Base-by-base conservation (phyloP, 306 rosid species). In the Prunus armeniaca region DNA sequence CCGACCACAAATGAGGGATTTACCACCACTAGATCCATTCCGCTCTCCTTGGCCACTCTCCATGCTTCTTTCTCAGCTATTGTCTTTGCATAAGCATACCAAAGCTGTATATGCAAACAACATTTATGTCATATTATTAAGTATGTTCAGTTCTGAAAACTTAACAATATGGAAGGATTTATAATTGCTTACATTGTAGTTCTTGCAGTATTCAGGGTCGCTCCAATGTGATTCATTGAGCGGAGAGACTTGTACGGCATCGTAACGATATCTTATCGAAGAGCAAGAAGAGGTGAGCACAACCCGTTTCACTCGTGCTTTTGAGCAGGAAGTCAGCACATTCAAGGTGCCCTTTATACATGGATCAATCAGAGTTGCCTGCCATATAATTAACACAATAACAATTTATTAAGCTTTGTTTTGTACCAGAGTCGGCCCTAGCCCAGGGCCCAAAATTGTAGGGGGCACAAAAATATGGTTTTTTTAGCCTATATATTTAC, bases 81-180 rank as follows among this genome's bases (percentile, higher is more conserved):
- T 0, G 96, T 90, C 86, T 91, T 94, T 25, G 98, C 91, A 85
- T 84, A 91, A 20, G 96, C 97, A 79, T 91, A 94, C 98, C 97
- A 89, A 12, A 94, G 78, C 96, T 93, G 88, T 83, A 22, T 13
- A 82, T 60, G 61, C 80, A 58, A 62, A 68, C 25, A 43, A 75
- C 17, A 70, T 56, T 2, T n/a, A 10, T 4, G 28, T 20, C 12
- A n/a, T 20, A 56, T 56, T 56, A 6, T 34, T 34, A 34, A 38
- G 9, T 38, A 38, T 38, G 43, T 38, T 6, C 43, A 38, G 9
- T 7, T 38, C 9, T 38, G 43, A 38, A 38, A 38, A 38, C 43
- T 38, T 7, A 38, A 38, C 2, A 38, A 1, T 0, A 7, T 41
- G 54, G 45, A 45, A 45, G 6, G 70, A 25, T 22, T 57, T 57